Evolutionary conservation across 139 green algal genomes (phyloP).

Genomic region (Chlamydomonas incerta): DNA sequence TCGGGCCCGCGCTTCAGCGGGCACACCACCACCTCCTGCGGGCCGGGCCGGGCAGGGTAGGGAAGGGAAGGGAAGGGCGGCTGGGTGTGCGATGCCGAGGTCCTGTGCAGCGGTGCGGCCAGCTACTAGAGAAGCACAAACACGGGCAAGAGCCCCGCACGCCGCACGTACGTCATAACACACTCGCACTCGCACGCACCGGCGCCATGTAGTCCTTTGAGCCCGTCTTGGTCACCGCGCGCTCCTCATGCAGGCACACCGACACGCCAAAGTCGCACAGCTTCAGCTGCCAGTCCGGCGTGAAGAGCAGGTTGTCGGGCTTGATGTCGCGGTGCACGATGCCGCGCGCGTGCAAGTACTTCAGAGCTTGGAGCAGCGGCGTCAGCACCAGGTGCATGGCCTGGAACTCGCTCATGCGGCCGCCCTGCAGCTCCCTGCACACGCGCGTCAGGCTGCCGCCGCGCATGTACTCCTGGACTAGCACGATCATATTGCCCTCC

Average conservation of each 20-base stretch:
- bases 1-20: conserved; percentile 53
- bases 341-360: conserved; percentile 20
- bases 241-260: conserved; percentile 58
- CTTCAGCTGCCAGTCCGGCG: conserved; percentile 49
- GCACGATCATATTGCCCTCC: conserved; percentile 46
- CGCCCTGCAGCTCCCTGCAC: conserved; percentile 35
- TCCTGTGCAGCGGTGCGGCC: not conserved
- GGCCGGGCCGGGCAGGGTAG: conserved; percentile 51
- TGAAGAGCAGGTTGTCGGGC: conserved; percentile 45
- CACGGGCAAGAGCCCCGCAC: too few species aligned
- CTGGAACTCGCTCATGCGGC: conserved; percentile 49
- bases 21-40: conserved; percentile 60
- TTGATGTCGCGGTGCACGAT: conserved; percentile 32
- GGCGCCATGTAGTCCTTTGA: conserved; percentile 64
- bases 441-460: conserved; percentile 44
- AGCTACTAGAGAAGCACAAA: too few species aligned
- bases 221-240: conserved; percentile 60
- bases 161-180: not conserved
- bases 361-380: conserved; percentile 54
- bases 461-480: conserved; percentile 53
- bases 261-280: conserved; percentile 66
- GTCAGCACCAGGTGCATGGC: conserved; percentile 59
- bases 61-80: not conserved
- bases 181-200: not conserved
- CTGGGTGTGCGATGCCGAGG: not conserved